Evolutionary conservation across 1,139 yeast genomes (phyloP).

Genomic region (Entelexis paramagnoliae): DNA sequence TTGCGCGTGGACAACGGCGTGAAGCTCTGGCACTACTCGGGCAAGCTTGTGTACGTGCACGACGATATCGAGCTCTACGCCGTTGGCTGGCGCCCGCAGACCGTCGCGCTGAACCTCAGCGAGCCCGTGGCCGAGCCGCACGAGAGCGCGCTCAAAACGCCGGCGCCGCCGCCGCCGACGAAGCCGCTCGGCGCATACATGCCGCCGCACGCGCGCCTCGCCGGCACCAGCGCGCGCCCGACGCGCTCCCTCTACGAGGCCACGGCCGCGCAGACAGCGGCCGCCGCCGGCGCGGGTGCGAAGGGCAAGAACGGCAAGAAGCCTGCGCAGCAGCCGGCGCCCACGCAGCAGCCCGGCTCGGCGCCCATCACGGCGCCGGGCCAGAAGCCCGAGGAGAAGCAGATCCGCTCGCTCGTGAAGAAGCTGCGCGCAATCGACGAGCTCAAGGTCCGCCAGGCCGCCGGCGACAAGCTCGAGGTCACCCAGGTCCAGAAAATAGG

Average conservation of each 20-base stretch:
- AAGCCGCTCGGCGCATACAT: conserved; percentile 58
- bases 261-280: conserved; percentile 40
- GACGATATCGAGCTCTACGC: conserved; percentile 73
- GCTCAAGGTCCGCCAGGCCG: conserved; percentile 72
- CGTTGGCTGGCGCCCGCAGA: conserved; percentile 86
- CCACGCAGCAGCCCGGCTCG: conserved; percentile 19
- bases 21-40: conserved; percentile 87
- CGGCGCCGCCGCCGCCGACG: conserved; percentile 28
- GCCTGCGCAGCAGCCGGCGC: conserved; percentile 18
- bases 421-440: conserved; percentile 90
- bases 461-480: conserved; percentile 79
- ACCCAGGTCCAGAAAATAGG: conserved; percentile 84
- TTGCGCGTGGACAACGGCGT: conserved; percentile 93
- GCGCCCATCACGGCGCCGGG: conserved; percentile 23
- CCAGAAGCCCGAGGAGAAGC: conserved; percentile 63
- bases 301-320: conserved; percentile 4
- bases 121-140: conserved; percentile 33
- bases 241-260: conserved; percentile 34
- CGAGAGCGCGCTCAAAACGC: conserved; percentile 35
- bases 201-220: conserved; percentile 79
- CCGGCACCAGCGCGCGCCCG: conserved; percentile 17
- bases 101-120: conserved; percentile 35
- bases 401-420: conserved; percentile 78
- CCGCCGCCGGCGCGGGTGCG: conserved; percentile 3
- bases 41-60: conserved; percentile 63